Percentiles rank a stretch among this genome's conserved stretches.
These are phyloP conservation scores for Porphyridium purpureum DNA, from an alignment of 23 red algal species.

Conservation along the genomic window DNA sequence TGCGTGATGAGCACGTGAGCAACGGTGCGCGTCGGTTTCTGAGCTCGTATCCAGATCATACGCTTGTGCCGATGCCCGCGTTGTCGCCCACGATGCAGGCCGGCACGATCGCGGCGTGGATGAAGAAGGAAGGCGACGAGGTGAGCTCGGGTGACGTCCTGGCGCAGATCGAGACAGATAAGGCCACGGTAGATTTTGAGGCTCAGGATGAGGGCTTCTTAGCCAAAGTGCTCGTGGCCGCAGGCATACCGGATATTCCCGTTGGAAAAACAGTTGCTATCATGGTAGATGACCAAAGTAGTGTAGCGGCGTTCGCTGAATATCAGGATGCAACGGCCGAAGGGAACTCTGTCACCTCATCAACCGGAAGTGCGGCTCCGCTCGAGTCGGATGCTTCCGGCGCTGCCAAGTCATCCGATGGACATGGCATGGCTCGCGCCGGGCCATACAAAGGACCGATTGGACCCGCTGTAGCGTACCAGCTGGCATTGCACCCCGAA, in stretches of 20 bases:
- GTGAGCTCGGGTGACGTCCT: constrained; percentile 73
- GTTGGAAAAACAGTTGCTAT: constrained; percentile 60
- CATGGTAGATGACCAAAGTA: constrained; percentile 61
- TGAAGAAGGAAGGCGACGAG: constrained; percentile 54
- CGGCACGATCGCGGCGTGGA: constrained; percentile 68
- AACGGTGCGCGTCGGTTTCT: no score
- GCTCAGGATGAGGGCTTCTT: constrained; percentile 86
- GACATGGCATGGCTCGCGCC: no score
- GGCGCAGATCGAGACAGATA: constrained; percentile 95
- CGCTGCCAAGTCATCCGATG: no score
- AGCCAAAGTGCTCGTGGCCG: constrained; percentile 71
- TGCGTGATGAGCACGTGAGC: no score
- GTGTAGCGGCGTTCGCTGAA: constrained; percentile 57
- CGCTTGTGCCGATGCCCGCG: constrained; percentile 59
- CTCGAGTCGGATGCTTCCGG: no score
- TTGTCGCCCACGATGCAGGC: constrained; percentile 93
- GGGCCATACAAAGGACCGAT: no score
- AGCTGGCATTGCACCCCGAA: no score
- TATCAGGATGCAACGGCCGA: no score
- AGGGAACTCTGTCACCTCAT: no score
- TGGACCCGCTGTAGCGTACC: no score
- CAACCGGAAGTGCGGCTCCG: no score
- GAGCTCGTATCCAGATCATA: constrained; percentile 65
- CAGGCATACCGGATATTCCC: constrained; percentile 52
- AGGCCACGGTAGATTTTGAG: constrained; percentile 80